Evolutionary conservation across 352 stramenopile species (phyloP).

Genomic region (Pythium aristosporum): DNA sequence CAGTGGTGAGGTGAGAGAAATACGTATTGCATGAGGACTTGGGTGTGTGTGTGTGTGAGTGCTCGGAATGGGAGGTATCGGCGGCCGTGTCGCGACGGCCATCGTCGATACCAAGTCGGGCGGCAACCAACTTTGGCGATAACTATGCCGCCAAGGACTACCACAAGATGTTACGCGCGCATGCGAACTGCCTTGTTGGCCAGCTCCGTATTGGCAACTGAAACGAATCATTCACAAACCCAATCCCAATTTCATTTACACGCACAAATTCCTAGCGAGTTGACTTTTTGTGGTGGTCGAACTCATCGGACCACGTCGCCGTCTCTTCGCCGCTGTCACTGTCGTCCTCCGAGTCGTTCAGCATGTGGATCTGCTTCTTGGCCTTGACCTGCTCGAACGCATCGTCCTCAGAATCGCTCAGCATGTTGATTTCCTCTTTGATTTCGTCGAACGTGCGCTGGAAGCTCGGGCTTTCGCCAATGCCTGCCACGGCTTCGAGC

Average conservation of each 20-base stretch:
- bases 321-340: constrained; percentile 33
- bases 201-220: not conserved
- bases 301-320: not conserved
- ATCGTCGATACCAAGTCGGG: not conserved
- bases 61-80: not conserved
- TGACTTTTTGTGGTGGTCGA: not conserved
- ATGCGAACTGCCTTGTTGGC: not conserved
- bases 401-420: constrained; percentile 33
- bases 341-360: constrained; percentile 47
- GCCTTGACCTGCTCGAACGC: constrained; percentile 67
- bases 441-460: constrained; percentile 62
- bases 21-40: too few relatives aligned
- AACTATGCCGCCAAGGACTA: not conserved
- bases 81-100: too few relatives aligned
- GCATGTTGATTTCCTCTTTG: constrained; percentile 55
- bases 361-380: constrained; percentile 55
- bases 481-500: constrained; percentile 40
- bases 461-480: constrained; percentile 37
- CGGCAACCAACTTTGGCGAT: not conserved
- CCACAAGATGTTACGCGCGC: not conserved
- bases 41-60: too few relatives aligned
- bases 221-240: not conserved
- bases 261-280: not conserved
- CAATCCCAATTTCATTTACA: not conserved
- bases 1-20: too few relatives aligned